Conservation (phyloP, 2,329 filamentous ascomycete species). For the Ramularia endophylla region DNA sequence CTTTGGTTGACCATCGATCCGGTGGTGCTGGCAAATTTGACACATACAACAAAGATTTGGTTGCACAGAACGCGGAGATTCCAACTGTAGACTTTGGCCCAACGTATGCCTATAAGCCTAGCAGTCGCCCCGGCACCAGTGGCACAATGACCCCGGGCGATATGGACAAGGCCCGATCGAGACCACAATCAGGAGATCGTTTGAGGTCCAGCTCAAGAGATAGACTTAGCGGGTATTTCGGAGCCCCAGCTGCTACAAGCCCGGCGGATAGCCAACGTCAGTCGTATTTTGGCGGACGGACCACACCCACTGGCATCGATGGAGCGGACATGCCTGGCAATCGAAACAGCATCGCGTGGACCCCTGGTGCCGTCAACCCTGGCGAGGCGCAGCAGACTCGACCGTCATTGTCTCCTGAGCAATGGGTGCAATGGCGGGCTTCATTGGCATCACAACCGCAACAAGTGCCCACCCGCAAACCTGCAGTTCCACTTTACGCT, state of each 20-base stretch:
- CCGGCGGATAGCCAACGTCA: conserved; percentile 26
- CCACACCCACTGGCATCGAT: conserved; percentile 25
- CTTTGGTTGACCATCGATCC: conserved; percentile 37
- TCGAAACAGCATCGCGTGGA: conserved; percentile 69
- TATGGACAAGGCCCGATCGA: conserved; percentile 19
- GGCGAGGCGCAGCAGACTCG: conserved; percentile 44
- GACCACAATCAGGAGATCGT: conserved; percentile 22
- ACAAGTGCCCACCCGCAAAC: conserved; percentile 36
- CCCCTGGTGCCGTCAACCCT: conserved; percentile 58
- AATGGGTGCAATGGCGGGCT: conserved; percentile 76
- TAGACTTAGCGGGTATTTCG: conserved; percentile 15
- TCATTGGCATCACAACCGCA: conserved; percentile 48
- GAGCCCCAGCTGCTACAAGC: conserved; percentile 15
- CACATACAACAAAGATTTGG: conserved; percentile 30
- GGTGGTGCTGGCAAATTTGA: conserved; percentile 25
- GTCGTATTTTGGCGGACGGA: conserved; percentile 30
- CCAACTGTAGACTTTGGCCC: conserved; percentile 81
- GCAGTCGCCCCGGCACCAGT: conserved; percentile 50
- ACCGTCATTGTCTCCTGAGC: conserved; percentile 62
- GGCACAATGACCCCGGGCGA: conserved; percentile 43
- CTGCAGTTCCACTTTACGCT: conserved; percentile 19
- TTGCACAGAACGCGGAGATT: conserved; percentile 48
- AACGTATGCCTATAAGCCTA: conserved; percentile 62
- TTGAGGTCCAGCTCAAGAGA: conserved; percentile 7
- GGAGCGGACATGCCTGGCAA: conserved; percentile 37